Evolutionary conservation across 768 basidiomycete genomes (phyloP).

Genomic region (Pholiota molesta): DNA sequence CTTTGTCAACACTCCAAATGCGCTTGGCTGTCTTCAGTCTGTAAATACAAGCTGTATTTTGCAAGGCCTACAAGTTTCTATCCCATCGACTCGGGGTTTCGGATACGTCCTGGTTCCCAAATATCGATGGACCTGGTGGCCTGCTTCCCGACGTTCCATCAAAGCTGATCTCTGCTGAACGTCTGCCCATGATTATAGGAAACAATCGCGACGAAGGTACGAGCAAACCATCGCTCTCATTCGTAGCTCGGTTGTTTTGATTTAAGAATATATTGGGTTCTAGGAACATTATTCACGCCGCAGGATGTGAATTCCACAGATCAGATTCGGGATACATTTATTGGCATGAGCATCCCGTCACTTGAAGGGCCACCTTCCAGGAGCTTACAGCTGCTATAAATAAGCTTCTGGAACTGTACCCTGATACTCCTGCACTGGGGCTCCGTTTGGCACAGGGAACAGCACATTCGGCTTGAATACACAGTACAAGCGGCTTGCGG

Average conservation of each 20-base stretch:
- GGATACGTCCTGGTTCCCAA: constrained; percentile 31
- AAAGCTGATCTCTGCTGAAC: constrained; percentile 22
- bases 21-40: constrained; percentile 31
- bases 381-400: constrained; percentile 21
- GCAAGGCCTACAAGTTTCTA: not conserved
- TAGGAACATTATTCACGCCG: constrained; percentile 37
- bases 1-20: constrained; percentile 18
- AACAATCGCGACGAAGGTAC: constrained; percentile 45
- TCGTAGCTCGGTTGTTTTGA: not conserved
- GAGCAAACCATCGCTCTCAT: not conserved
- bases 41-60: not conserved
- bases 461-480: constrained; percentile 38
- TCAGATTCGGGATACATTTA: constrained; percentile 26
- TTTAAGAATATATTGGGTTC: too few species aligned
- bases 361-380: constrained; percentile 16
- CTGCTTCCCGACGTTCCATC: constrained; percentile 40
- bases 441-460: constrained; percentile 45
- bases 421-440: constrained; percentile 39
- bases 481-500: constrained; percentile 30
- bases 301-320: constrained; percentile 22
- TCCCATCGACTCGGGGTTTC: not conserved
- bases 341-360: constrained; percentile 26
- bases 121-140: constrained; percentile 38
- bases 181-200: constrained; percentile 44
- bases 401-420: constrained; percentile 37